A percentile compares a stretch with the other conserved stretches of the same genome.
phyloP scores from a whole-genome alignment of 768 basidiomycete species.

The Suillus tomentosus region DNA sequence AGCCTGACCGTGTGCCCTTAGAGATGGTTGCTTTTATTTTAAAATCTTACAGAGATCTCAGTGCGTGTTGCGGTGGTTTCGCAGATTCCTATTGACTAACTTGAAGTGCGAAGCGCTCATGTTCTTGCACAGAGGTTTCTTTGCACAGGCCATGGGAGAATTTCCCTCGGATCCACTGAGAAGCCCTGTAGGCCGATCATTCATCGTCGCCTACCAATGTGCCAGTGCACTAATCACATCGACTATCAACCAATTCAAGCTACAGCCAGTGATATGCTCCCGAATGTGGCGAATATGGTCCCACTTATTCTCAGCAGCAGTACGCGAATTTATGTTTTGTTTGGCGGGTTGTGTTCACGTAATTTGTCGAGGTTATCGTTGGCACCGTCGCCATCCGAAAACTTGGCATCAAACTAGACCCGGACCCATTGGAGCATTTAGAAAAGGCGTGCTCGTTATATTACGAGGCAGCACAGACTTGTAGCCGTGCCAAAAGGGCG shows the following conservation, averaged over 20 bases:
- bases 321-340: conserved; percentile 30
- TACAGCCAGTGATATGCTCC: conserved; percentile 47
- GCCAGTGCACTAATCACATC: conserved; percentile 48
- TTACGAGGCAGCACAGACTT: conserved; percentile 43
- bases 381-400: conserved; percentile 55
- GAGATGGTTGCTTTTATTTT: conserved; percentile 45
- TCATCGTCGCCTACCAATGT: conserved; percentile 51
- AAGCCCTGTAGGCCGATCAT: conserved; percentile 52
- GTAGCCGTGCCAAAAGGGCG: conserved; percentile 50
- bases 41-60: conserved; percentile 48
- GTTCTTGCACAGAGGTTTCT: conserved; percentile 57
- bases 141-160: conserved; percentile 56
- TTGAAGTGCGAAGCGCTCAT: conserved; percentile 44
- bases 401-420: conserved; percentile 44
- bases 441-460: conserved; percentile 50
- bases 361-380: conserved; percentile 45
- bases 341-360: not conserved
- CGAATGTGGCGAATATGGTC: conserved; percentile 66
- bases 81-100: conserved; percentile 7
- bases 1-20: conserved; percentile 35
- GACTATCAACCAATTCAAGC: conserved; percentile 42
- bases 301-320: conserved; percentile 54
- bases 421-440: conserved; percentile 47
- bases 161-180: conserved; percentile 48
- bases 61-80: conserved; percentile 27